Base-by-base conservation (phyloP, 345 rosid species). In the Moricandia moricandioides region DNA sequence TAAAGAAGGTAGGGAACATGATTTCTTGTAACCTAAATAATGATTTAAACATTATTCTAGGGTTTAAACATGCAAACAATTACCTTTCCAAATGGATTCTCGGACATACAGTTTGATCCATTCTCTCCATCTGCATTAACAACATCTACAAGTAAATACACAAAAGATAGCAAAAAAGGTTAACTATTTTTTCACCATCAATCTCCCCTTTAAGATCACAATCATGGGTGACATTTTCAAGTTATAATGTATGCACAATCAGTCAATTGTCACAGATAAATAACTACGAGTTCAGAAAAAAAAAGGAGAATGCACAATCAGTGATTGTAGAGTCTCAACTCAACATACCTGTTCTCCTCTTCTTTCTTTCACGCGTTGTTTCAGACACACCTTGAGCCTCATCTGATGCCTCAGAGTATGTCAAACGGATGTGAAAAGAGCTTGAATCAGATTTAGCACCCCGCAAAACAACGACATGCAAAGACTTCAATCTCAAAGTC, bases 391-490 rank as follows among this genome's bases (percentile, higher is more conserved):
- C 61, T 8, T 74, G 74, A 59, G 66, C 76, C 43, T 16, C 69
- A 70, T 72, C 78, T 14, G 82, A 82, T 37, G 83, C 71, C 74
- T 70, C 80, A 12, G 81, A 71, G 80, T 86, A 94, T 18, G 88
- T 87, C 84, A 91, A 78, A 77, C 93, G 91, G 69, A 94, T 84
- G 51, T 82, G 87, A 70, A 86, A 85, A 78, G 85, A 65, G 71
- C 86, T 82, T 51, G 83, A 75, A 65, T 88, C 82, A 57, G 83
- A 84, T 86, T 85, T 86, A 78, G 79, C 85, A 65, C 83, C 91
- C 98, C 90, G 91, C 83, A 85, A 75, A 80, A 79, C 76, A 83
- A 70, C 60, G 55, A 64, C 7, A 65, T 14, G 62, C 56, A 71
- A 57, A 77, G 4, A 56, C 13, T 49, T 78, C 21, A 71, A 3